Conservation (phyloP, 805 yeast genomes). For the Teunomyces cretensis region DNA sequence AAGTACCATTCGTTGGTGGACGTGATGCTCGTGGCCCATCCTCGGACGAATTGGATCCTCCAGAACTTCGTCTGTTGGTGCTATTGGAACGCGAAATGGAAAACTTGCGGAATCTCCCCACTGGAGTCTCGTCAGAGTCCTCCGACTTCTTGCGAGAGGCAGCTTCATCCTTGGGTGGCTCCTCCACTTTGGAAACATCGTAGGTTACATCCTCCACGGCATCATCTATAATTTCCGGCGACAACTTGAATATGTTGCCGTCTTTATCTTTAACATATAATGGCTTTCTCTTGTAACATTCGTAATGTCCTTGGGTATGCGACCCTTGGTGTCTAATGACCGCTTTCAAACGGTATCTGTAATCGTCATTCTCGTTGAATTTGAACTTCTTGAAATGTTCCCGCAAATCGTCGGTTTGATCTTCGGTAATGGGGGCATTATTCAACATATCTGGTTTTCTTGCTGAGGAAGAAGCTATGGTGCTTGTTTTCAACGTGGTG, state of each 20-base stretch:
- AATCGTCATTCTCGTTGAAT: conserved; percentile 40
- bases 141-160: background rate
- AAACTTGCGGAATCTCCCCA: conserved; percentile 5
- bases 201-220: conserved; percentile 13
- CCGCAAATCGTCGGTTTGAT: conserved; percentile 35
- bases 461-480: conserved; percentile 5
- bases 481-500: conserved; percentile 7
- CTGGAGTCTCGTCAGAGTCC: background rate
- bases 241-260: conserved; percentile 39
- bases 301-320: conserved; percentile 87
- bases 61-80: background rate
- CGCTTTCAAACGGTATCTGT: conserved; percentile 62
- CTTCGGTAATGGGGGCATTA: conserved; percentile 38
- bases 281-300: conserved; percentile 81
- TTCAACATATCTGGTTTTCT: conserved; percentile 27
- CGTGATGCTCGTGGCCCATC: background rate
- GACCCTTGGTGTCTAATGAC: conserved; percentile 85
- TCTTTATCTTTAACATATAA: conserved; percentile 47
- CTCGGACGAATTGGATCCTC: background rate
- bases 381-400: conserved; percentile 37
- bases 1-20: background rate
- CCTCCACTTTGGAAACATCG: background rate
- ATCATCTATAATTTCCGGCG: conserved; percentile 39
- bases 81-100: conserved; percentile 7
- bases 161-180: background rate